Conservation (phyloP, 805 yeast genomes). For the Starmera caribaea region DNA sequence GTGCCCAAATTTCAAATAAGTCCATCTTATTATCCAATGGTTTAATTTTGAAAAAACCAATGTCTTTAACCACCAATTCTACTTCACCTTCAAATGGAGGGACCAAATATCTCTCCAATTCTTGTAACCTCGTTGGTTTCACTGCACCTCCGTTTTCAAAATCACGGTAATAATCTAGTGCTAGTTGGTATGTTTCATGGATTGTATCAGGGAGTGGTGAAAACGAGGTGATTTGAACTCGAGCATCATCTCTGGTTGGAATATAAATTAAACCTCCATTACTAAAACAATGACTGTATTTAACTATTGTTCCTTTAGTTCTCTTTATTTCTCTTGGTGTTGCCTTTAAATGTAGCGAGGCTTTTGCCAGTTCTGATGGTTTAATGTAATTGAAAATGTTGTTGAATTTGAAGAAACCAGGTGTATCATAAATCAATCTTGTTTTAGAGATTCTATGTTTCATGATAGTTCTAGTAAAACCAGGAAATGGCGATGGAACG, state of each 20-base stretch:
- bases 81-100: conserved; percentile 67
- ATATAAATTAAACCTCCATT: conserved; percentile 57
- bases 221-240: conserved; percentile 37
- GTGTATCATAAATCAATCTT: conserved; percentile 26
- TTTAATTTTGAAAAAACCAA: conserved; percentile 52
- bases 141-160: conserved; percentile 4
- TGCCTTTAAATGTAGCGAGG: conserved; percentile 23
- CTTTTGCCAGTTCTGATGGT: conserved; percentile 19
- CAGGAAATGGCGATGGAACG: conserved; percentile 46
- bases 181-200: no score
- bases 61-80: conserved; percentile 53
- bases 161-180: no score
- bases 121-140: conserved; percentile 20
- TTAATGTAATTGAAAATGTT: conserved; percentile 20
- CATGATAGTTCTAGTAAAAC: conserved; percentile 52
- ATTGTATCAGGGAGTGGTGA: conserved; percentile 18
- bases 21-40: conserved; percentile 44
- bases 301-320: conserved; percentile 24
- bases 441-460: conserved; percentile 24
- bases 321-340: conserved; percentile 20
- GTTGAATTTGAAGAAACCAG: conserved; percentile 25
- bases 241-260: conserved; percentile 40
- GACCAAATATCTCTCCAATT: conserved; percentile 36
- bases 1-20: conserved; percentile 41
- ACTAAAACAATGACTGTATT: conserved; percentile 36